Base-by-base conservation (phyloP, 2,329 filamentous ascomycete species). In the Alternaria longipes region DNA sequence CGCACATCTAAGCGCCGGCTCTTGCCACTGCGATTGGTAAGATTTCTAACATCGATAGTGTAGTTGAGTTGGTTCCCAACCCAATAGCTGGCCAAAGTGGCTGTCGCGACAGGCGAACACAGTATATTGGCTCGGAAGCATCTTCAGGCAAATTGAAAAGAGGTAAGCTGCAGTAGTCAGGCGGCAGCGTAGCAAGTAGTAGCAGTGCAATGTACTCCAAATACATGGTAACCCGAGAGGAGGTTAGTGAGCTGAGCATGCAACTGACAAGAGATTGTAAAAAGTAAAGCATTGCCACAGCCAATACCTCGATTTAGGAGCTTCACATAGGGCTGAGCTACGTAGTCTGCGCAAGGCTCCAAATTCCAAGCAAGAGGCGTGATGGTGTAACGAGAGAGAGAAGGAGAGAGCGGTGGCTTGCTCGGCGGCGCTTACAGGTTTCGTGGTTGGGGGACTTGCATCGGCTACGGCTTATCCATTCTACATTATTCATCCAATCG, bases 351-450 rank as follows among this genome's bases (percentile, higher is more conserved):
- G 11, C 18, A 5, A 7, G 8, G 28, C 22, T 41, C 24, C 16
- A 30, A 16, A 18, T 36, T 18, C 36, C 24, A 51, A 50, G 26
- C 40, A 42, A 50, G 30, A 60, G 55, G 24, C 24, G 40, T 56
- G 50, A 61, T 47, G 46, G 57, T 60, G 62, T 63, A 64, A 66
- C 51, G 40, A 56, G 46, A 54, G 62, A 46, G 62, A 46, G 26
- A 30, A 51, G 14, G 53, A 44, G 18, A 44, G 55, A 46, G 44
- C 51, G 54, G 60, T 61, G 54, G 62, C 58, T 54, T 49, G 42
- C 45, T 57, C n/a, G 60, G 57, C 60, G 56, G 67, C 67, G 67
- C 67, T 68, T 67, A 67, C 57, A 62, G 36, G 41, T 56, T 49
- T 22, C 38, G 46, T 16, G 30, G 32, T 34, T 18, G 50, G 54